These are phyloP conservation scores for Arthrobotrys sphaeroides DNA, from an alignment of 2,329 filamentous ascomycete genomes.

Conservation along the genomic window DNA sequence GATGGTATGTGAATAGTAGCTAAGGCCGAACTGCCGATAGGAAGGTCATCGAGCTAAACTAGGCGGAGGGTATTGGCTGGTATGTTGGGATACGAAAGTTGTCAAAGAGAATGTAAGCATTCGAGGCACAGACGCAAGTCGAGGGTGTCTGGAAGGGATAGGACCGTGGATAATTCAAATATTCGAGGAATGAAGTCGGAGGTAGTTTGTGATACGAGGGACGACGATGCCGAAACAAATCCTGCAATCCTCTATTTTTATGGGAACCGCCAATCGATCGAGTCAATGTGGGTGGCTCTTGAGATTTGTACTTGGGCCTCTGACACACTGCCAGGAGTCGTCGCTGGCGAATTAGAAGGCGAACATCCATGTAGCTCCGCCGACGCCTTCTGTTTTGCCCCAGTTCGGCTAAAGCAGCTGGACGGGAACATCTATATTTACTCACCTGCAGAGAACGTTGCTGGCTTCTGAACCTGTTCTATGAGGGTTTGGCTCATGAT, in stretches of 20 bases:
- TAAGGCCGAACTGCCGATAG: constrained; percentile 42
- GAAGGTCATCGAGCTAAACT: constrained; percentile 17
- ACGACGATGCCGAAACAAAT: constrained; percentile 43
- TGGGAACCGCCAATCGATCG: constrained; percentile 23
- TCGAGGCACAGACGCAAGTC: constrained; percentile 34
- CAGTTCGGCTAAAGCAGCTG: constrained; percentile 54
- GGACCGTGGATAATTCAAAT: constrained; percentile 22
- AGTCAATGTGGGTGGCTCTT: constrained; percentile 39
- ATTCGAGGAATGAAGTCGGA: constrained; percentile 22
- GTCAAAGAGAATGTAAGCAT: constrained; percentile 36
- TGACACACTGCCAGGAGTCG: constrained; percentile 48
- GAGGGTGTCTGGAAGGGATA: background rate
- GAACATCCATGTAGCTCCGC: constrained; percentile 42
- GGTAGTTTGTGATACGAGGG: constrained; percentile 39
- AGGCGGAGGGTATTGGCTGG: constrained; percentile 19
- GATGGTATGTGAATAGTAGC: constrained; percentile 9
- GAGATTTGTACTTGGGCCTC: constrained; percentile 45
- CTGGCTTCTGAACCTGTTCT: constrained; percentile 17
- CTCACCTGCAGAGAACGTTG: constrained; percentile 47
- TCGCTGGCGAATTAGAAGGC: constrained; percentile 45
- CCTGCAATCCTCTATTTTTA: constrained; percentile 53
- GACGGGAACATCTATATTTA: constrained; percentile 54
- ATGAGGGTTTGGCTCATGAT: constrained; percentile 10
- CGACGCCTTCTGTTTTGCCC: constrained; percentile 52
- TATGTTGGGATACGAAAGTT: constrained; percentile 1